A percentile compares a stretch with the other conserved stretches of the same genome.
phyloP scores from a whole-genome alignment of 2,329 filamentous ascomycete species.

The Claviceps humidiphila region DNA sequence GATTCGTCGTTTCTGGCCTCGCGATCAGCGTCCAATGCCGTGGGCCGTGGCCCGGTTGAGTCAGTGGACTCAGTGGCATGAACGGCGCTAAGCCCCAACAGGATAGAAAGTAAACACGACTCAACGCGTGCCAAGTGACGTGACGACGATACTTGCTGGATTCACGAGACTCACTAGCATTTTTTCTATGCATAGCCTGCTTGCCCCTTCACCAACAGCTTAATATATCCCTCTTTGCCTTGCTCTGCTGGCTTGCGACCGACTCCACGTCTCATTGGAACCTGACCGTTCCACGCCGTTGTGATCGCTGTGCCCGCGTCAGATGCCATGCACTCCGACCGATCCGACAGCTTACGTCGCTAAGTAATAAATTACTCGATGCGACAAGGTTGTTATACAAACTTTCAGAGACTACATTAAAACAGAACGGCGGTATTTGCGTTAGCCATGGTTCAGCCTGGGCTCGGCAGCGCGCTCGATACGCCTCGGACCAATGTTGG shows the following conservation, averaged over 20 bases:
- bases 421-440: background rate
- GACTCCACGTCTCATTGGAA: background rate
- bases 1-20: background rate
- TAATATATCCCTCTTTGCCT: background rate
- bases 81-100: constrained; percentile 19
- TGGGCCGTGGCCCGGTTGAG: too few species aligned
- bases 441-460: constrained; percentile 47
- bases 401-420: background rate
- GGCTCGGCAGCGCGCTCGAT: constrained; percentile 53
- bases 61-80: too few species aligned
- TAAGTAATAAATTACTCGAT: background rate
- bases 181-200: constrained; percentile 8
- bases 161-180: background rate
- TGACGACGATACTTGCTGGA: background rate
- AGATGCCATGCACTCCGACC: background rate
- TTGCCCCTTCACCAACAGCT: constrained; percentile 5
- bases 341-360: background rate
- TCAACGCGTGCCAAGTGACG: constrained; percentile 10
- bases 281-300: background rate
- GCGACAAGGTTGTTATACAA: too few species aligned
- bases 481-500: constrained; percentile 76
- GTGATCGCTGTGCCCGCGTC: background rate
- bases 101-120: constrained; percentile 31
- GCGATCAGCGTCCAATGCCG: background rate
- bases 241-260: background rate